Percentiles rank a stretch among this genome's conserved stretches.
These are phyloP conservation scores for Podila verticillata DNA, from an alignment of 192 early-diverging fungal genomes.

Conservation along the genomic window DNA sequence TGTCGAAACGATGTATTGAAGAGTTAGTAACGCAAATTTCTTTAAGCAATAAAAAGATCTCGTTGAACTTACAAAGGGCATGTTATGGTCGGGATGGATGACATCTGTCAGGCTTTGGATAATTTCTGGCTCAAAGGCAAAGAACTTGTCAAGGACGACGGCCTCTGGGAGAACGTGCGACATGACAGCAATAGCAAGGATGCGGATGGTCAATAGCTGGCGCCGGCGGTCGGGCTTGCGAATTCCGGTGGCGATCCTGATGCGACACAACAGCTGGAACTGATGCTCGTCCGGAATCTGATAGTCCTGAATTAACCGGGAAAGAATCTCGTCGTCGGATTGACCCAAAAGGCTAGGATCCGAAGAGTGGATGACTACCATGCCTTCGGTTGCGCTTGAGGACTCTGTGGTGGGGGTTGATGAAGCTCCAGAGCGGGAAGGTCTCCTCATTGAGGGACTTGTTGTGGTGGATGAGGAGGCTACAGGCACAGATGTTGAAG, in stretches of 20 bases:
- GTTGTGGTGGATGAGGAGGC: neutral
- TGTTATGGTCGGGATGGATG: constrained; percentile 71
- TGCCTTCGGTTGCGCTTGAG: constrained; percentile 53
- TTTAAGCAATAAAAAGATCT: neutral
- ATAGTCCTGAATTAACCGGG: constrained; percentile 71
- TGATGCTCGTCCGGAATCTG: constrained; percentile 76
- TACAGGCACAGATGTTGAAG: constrained; percentile 10
- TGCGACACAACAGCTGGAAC: constrained; percentile 82
- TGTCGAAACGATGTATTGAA: neutral
- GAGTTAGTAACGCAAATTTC: neutral
- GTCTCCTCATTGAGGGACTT: constrained; percentile 18
- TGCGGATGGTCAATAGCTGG: constrained; percentile 74
- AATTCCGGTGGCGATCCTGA: constrained; percentile 77
- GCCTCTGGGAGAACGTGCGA: constrained; percentile 72
- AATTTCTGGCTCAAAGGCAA: constrained; percentile 90
- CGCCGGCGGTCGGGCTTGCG: constrained; percentile 57
- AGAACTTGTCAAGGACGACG: constrained; percentile 72
- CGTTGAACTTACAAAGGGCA: constrained; percentile 62
- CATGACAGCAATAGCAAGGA: constrained; percentile 83
- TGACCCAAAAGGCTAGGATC: constrained; percentile 44
- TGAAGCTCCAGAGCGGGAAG: constrained; percentile 19
- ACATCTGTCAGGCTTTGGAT: constrained; percentile 81
- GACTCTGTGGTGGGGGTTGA: neutral
- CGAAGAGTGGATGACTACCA: constrained; percentile 66
- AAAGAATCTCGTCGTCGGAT: constrained; percentile 66